phyloP scores from a whole-genome alignment of 2,329 filamentous ascomycete species.

The Fusarium liriodendri region DNA sequence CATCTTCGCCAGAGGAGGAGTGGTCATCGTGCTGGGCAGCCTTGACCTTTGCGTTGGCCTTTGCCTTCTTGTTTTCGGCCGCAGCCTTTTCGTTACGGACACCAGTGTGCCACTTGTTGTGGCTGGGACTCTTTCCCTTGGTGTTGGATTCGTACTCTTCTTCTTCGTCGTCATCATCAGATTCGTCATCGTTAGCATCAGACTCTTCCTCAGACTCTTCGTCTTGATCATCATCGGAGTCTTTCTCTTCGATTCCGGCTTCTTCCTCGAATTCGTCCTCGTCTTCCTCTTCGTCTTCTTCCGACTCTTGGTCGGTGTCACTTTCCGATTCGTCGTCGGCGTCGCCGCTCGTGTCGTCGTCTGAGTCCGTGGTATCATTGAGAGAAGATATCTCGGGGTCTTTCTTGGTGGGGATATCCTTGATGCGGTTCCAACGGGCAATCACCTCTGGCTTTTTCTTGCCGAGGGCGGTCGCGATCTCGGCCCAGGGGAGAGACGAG shows the following conservation, averaged over 20 bases:
- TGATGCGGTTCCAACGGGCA: constrained; percentile 49
- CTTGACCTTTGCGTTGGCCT: constrained; percentile 28
- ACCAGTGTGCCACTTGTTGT: constrained; percentile 34
- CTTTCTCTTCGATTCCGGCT: neutral
- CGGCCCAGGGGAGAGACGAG: constrained; percentile 44
- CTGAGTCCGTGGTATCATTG: neutral
- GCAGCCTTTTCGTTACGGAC: constrained; percentile 33
- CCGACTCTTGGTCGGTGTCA: neutral
- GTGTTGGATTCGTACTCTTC: neutral
- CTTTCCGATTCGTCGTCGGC: constrained; percentile 7
- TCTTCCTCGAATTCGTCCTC: neutral
- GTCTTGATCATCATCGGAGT: neutral
- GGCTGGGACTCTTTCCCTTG: constrained; percentile 1
- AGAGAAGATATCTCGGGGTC: neutral
- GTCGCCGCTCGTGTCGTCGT: neutral
- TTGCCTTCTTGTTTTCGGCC: constrained; percentile 34
- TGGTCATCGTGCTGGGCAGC: constrained; percentile 5
- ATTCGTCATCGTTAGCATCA: neutral
- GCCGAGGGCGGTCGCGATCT: constrained; percentile 45
- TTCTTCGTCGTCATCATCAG: neutral
- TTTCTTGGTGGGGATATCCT: constrained; percentile 24
- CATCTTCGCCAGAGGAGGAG: constrained; percentile 43
- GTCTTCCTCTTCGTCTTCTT: constrained; percentile 1
- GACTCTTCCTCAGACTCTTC: neutral
- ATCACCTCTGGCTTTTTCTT: constrained; percentile 45